These are phyloP conservation scores for Mortierella sp. DNA, from an alignment of 371 early-diverging fungal species.

Conservation along the genomic window DNA sequence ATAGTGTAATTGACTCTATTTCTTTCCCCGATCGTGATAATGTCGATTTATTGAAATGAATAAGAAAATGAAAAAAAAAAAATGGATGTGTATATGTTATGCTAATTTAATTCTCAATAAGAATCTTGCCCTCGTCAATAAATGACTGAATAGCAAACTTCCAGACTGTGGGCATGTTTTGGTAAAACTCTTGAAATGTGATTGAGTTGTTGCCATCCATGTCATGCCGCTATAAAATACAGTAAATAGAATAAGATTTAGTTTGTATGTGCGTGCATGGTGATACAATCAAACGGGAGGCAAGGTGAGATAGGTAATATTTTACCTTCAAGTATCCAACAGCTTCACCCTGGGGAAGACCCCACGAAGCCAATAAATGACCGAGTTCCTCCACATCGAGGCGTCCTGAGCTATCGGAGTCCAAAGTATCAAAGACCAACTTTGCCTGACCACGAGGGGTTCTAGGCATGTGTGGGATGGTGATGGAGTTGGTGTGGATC, in stretches of 20 bases:
- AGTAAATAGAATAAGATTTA: neutral
- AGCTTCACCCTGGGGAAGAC: constrained; percentile 39
- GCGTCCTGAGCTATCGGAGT: constrained; percentile 42
- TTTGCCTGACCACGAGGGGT: constrained; percentile 56
- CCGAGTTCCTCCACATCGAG: constrained; percentile 42
- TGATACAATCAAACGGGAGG: neutral
- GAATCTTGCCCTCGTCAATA: constrained; percentile 53
- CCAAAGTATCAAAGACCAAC: constrained; percentile 45
- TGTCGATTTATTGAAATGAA: too few relatives aligned
- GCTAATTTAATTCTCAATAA: constrained; percentile 7
- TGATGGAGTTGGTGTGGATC: constrained; percentile 42
- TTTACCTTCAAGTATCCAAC: constrained; percentile 47
- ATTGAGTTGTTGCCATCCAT: constrained; percentile 24
- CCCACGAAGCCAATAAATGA: constrained; percentile 46
- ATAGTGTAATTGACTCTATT: too few relatives aligned
- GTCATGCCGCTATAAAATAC: constrained; percentile 22
- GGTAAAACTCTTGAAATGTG: constrained; percentile 47
- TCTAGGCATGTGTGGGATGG: constrained; percentile 42
- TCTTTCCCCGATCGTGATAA: too few relatives aligned
- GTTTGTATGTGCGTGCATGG: too few relatives aligned
- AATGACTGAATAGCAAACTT: constrained; percentile 55
- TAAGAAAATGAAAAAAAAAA: neutral
- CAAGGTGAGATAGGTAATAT: neutral
- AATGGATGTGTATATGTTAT: neutral
- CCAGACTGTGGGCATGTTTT: constrained; percentile 45